phyloP scores from a whole-genome alignment of 768 basidiomycete species.

The Rhodocollybia butyracea region DNA sequence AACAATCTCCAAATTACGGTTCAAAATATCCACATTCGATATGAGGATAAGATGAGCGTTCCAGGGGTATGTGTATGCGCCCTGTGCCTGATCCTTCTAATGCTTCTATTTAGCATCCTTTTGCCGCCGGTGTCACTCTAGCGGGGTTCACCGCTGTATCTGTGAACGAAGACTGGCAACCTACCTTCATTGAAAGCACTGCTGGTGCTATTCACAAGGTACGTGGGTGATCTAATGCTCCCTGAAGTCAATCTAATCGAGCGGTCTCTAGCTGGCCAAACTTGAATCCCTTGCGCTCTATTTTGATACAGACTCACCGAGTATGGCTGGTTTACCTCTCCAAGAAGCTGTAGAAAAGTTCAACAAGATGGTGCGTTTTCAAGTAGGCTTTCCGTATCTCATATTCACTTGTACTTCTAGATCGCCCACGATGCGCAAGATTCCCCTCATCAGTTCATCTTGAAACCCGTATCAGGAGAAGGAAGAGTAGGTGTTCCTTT shows the following conservation, averaged over 20 bases:
- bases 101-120: slow-evolving; percentile 68
- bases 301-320: slow-evolving; percentile 89
- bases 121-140: slow-evolving; percentile 87
- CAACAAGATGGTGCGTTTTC: slow-evolving; percentile 57
- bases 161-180: slow-evolving; percentile 82
- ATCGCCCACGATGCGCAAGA: slow-evolving; percentile 46
- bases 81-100: background rate
- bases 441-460: slow-evolving; percentile 82
- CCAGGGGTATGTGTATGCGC: slow-evolving; percentile 66
- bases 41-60: slow-evolving; percentile 92
- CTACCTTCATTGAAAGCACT: slow-evolving; percentile 90
- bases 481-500: slow-evolving; percentile 59
- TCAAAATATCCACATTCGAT: slow-evolving; percentile 93
- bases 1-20: slow-evolving; percentile 96
- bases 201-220: slow-evolving; percentile 89
- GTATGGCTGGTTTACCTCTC: slow-evolving; percentile 65
- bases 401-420: slow-evolving; percentile 19
- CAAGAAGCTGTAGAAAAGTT: slow-evolving; percentile 72
- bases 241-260: background rate
- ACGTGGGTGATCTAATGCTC: slow-evolving; percentile 6
- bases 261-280: slow-evolving; percentile 63
- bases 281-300: slow-evolving; percentile 87
- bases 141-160: slow-evolving; percentile 87
- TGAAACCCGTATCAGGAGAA: slow-evolving; percentile 94
- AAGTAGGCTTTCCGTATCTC: background rate